A percentile compares a stretch with the other conserved stretches of the same genome.
Conservation (phyloP, 495 filamentous ascomycete species). For the Aeminium ludgeri region DNA sequence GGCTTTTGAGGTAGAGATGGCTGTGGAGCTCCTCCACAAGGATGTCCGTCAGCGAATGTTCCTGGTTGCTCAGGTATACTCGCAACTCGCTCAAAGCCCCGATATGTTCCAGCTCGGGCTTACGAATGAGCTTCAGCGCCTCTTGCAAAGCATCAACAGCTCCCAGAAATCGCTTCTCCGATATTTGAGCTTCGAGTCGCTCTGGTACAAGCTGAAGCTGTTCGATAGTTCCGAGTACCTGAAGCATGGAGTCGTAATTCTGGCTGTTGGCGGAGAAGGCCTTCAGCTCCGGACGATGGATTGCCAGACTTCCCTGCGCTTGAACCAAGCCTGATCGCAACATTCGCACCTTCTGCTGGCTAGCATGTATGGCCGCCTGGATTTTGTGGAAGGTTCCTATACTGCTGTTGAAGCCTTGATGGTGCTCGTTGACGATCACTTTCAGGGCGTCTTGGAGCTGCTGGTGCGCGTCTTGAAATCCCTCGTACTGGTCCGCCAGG, state of each 20-base stretch:
- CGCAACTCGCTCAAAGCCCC: constrained; percentile 74
- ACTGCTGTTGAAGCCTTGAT: constrained; percentile 97
- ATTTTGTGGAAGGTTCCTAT: constrained; percentile 99
- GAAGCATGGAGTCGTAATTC: constrained; percentile 80
- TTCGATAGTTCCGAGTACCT: constrained; percentile 68
- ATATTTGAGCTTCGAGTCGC: constrained; percentile 79
- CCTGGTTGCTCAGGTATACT: constrained; percentile 82
- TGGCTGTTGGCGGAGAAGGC: constrained; percentile 70
- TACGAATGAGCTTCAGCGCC: constrained; percentile 62
- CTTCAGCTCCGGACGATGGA: constrained; percentile 82
- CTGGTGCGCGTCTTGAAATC: constrained; percentile 64
- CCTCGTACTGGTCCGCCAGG: constrained; percentile 65
- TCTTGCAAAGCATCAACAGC: constrained; percentile 86
- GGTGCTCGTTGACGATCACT: constrained; percentile 94
- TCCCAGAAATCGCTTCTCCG: constrained; percentile 85
- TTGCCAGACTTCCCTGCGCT: constrained; percentile 65
- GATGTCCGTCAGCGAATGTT: constrained; percentile 81
- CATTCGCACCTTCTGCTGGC: constrained; percentile 65
- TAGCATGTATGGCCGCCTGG: constrained; percentile 76
- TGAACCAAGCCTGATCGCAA: constrained; percentile 69
- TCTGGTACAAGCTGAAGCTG: constrained; percentile 83
- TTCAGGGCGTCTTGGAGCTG: constrained; percentile 82
- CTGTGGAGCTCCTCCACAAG: constrained; percentile 92
- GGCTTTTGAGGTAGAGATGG: constrained; percentile 91
- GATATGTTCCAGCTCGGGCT: constrained; percentile 80